Percentiles rank a stretch among this genome's conserved stretches.
Conservation (phyloP, 768 basidiomycete genomes). For the Fomitopsis pulvina region DNA sequence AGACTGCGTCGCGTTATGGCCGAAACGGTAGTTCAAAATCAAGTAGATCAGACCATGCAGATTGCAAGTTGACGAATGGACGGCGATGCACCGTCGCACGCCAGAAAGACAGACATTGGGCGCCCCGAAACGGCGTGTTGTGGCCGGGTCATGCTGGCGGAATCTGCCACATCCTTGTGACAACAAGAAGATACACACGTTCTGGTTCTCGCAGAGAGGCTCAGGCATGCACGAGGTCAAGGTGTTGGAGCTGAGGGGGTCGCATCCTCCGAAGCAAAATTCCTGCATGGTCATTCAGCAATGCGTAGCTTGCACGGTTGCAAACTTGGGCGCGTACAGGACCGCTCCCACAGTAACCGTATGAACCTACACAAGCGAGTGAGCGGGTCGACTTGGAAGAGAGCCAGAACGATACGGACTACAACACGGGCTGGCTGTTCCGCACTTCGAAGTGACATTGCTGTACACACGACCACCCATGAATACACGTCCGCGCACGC, state of each 20-base stretch:
- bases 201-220: conserved; percentile 62
- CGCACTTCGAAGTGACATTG: conserved; percentile 31
- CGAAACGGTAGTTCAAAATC: no score
- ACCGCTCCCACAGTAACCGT: conserved; percentile 46
- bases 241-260: conserved; percentile 62
- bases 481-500: neutral
- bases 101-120: no score
- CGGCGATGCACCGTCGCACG: no score
- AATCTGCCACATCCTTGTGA: neutral
- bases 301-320: conserved; percentile 5
- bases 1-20: no score
- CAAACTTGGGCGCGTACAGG: conserved; percentile 23
- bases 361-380: conserved; percentile 33
- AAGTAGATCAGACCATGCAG: no score
- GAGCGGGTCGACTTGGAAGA: neutral
- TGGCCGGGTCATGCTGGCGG: no score
- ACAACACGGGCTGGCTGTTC: conserved; percentile 36
- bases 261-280: conserved; percentile 86
- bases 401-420: conserved; percentile 24
- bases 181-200: conserved; percentile 31
- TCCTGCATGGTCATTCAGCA: conserved; percentile 21
- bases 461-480: conserved; percentile 16
- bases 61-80: no score
- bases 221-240: conserved; percentile 62
- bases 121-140: no score